Evolutionary conservation across 352 stramenopile genomes (phyloP), one percentile per base, ranked within the genome.

Genomic region (Phytophthora gonapodyides): DNA sequence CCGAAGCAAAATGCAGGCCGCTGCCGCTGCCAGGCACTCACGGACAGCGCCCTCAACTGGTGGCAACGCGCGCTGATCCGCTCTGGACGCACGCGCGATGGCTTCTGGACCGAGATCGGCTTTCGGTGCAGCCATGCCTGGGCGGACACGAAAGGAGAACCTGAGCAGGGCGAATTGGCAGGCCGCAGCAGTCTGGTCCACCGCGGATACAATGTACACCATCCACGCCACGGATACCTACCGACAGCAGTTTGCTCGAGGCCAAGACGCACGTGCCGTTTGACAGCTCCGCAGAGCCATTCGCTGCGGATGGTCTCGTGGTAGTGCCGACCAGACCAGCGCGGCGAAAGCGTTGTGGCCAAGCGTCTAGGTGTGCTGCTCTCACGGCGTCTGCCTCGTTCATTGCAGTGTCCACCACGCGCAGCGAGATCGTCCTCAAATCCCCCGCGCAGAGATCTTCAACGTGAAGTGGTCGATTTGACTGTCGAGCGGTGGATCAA

Each of bases 261-360:
- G 27, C 27, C 27, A 31, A 31, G 27, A 31, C 27, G 44, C n/a
- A 60, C 54, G 55, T 38, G 17, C 34, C 54, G 61, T 64, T 60
- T 64, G 54, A 69, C 55, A 69, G 41, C 24, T 8, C 5, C 30
- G 34, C 46, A 35, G 34, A 64, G 61, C 46, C 46, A 59, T 53
- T 16, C 13, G 17, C 35, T 50, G 16, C 16, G 13, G 27, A 38
- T 57, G 36, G 27, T 24, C 24, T 19, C n/a, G 34, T 19, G n/a
- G n/a, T 30, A 5, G 15, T n/a, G 45, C 8, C 30, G n/a, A 11
- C 30, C 19, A 27, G 5, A 37, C 24, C 8, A 15, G 8, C 10
- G 3, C 47, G 38, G 41, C 34, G 47, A 24, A 12, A 17, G 30
- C 17, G n/a, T 30, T 34, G 47, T 41, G 21, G 33, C 34, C 33